Evolutionary conservation across 495 filamentous ascomycete genomes (phyloP).

Genomic region (Parachaetomium inaequale): DNA sequence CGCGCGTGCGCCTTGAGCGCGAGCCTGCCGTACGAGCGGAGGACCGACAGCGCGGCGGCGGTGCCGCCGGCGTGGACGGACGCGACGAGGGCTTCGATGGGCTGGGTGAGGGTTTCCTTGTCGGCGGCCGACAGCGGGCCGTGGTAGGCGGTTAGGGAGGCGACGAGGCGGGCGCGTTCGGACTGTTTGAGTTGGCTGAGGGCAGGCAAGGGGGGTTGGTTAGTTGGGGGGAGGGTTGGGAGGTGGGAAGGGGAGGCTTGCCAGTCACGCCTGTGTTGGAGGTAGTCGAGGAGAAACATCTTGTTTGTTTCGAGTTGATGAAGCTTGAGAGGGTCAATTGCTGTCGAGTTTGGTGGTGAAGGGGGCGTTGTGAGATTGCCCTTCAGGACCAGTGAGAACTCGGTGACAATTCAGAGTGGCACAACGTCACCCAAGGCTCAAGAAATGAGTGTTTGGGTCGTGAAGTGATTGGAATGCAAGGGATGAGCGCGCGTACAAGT

Average conservation of each 20-base stretch:
- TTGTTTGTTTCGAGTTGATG: slow-evolving; percentile 24
- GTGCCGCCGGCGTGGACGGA: slow-evolving; percentile 66
- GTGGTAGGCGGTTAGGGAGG: slow-evolving; percentile 64
- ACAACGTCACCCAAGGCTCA: neutral
- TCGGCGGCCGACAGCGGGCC: slow-evolving; percentile 58
- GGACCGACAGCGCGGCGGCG: slow-evolving; percentile 66
- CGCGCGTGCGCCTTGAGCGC: slow-evolving; percentile 78
- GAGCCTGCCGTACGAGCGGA: slow-evolving; percentile 86
- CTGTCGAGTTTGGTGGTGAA: neutral
- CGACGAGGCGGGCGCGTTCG: slow-evolving; percentile 66
- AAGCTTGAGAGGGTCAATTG: neutral
- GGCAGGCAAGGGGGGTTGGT: neutral
- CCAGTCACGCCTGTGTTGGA: slow-evolving; percentile 59
- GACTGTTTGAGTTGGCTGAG: slow-evolving; percentile 78
- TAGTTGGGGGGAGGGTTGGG: neutral
- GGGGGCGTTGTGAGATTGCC: neutral
- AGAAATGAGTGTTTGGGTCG: neutral
- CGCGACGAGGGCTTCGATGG: slow-evolving; percentile 73
- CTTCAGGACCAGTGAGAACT: neutral
- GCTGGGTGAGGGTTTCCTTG: slow-evolving; percentile 61
- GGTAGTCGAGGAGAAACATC: slow-evolving; percentile 56
- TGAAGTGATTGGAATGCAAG: neutral
- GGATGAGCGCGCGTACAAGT: neutral
- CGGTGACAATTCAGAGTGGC: neutral
- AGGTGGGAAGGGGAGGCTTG: too few species aligned